Evolutionary conservation across 2,329 filamentous ascomycete species (phyloP).

Genomic region (Colletotrichum horii): DNA sequence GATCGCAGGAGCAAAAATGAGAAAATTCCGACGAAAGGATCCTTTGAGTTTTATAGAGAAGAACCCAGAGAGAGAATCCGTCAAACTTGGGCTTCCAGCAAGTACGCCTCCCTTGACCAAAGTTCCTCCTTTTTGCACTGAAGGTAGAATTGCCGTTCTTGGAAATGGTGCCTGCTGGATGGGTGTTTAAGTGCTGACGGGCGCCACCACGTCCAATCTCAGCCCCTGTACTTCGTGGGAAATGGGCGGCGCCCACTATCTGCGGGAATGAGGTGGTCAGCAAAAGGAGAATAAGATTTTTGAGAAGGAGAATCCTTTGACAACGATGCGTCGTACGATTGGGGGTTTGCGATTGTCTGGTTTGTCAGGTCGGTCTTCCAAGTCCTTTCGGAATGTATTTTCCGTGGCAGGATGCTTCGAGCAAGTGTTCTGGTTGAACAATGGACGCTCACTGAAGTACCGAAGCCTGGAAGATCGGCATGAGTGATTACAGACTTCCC

Average conservation of each 20-base stretch:
- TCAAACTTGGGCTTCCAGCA: neutral
- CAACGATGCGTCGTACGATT: neutral
- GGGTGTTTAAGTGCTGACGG: neutral
- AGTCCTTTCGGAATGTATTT: neutral
- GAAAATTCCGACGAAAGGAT: neutral
- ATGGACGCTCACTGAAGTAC: neutral
- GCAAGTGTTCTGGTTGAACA: neutral
- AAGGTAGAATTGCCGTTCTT: neutral
- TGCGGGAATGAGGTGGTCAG: neutral
- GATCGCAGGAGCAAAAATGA: neutral
- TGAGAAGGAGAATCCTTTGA: neutral
- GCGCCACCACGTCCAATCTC: neutral
- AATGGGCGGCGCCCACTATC: neutral
- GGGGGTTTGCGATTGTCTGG: neutral
- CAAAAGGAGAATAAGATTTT: neutral
- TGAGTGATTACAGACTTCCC: fast-evolving
- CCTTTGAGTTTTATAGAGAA: neutral
- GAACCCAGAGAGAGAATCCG: neutral
- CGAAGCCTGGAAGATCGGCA: neutral
- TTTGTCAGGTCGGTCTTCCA: neutral
- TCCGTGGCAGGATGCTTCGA: neutral
- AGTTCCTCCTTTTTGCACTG: neutral
- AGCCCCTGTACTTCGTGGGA: neutral
- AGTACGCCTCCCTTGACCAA: neutral
- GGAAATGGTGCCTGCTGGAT: neutral